Percentiles rank a stretch among this genome's conserved stretches.
phyloP scores from a whole-genome alignment of 352 stramenopile genomes.

The Globisporangium parvum region DNA sequence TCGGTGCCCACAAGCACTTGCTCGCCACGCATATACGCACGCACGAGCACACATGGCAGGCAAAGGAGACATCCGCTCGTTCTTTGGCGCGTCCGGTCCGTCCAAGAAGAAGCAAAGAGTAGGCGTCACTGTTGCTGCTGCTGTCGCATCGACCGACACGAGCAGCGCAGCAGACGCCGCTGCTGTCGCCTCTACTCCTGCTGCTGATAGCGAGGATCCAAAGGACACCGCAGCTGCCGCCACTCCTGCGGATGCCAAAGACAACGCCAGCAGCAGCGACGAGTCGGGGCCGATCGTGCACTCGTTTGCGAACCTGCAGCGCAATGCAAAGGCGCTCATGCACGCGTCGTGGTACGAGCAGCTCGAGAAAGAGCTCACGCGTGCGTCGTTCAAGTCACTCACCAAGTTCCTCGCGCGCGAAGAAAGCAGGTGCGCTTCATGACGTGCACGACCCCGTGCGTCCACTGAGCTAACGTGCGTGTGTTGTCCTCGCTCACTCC shows the following conservation, averaged over 20 bases:
- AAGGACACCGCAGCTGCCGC: slow-evolving; percentile 1
- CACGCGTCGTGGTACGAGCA: slow-evolving; percentile 52
- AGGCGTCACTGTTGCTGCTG: not conserved
- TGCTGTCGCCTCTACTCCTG: no score
- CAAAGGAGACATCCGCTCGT: slow-evolving; percentile 51
- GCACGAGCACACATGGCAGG: not conserved
- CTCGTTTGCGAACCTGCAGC: slow-evolving; percentile 33
- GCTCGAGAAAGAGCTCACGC: slow-evolving; percentile 42
- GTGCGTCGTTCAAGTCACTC: slow-evolving; percentile 41
- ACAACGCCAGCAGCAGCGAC: slow-evolving; percentile 1
- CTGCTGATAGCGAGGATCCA: not conserved
- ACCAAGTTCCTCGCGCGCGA: slow-evolving; percentile 41
- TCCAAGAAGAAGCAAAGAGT: slow-evolving; percentile 22
- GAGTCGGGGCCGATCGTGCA: slow-evolving; percentile 13
- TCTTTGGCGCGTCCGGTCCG: slow-evolving; percentile 29
- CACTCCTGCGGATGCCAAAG: not conserved
- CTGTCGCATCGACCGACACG: not conserved
- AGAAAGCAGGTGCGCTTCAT: slow-evolving; percentile 25
- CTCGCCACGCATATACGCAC: no score
- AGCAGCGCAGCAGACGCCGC: not conserved
- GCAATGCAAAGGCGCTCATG: slow-evolving; percentile 30
- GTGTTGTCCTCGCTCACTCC: not conserved
- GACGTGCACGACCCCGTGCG: no score
- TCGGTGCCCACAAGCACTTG: no score
- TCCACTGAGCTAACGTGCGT: no score